Evolutionary conservation across 1,284 basidiomycete genomes (phyloP), one percentile per base, ranked within the genome.

Genomic region (Cystobasidium slooffiae): DNA sequence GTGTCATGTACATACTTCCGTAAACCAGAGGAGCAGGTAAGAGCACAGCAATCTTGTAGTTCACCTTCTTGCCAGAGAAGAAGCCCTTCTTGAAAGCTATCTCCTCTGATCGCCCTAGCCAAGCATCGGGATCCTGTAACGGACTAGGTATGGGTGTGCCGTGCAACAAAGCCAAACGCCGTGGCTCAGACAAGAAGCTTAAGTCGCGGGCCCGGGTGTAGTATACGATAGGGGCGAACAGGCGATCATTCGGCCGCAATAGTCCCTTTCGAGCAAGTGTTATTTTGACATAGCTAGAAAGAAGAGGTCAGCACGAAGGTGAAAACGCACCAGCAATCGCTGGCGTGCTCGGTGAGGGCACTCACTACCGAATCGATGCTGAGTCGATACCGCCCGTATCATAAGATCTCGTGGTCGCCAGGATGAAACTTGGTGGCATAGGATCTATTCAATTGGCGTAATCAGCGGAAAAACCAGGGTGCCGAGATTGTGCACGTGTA

Each of bases 181-280:
- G 43, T 24, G 39, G 18, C 10, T 41, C 22, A 9, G 59, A 51
- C 3, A 69, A 31, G 43, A 64, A 61, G 16, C 55, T 20, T 0
- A 72, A 53, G 41, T 68, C 46, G 22, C 31, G 47, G 10, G 68
- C 58, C 20, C 70, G 75, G 2, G 59, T 66, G 55, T 75, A 55
- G 43, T 66, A 74, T 39, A 74, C 73, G 14, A 76, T 58, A 4
- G 75, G 75, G 3, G 72, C 72, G 20, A 76, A 72, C 1, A 76
- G 62, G 1, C 75, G 75, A n/a, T 76, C 75, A 43, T 76, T 76
- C 7, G 72, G 73, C n/a, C 75, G 5, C 20, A 76, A 44, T 0
- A 76, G 53, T 14, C 75, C 75, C 44, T 68, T 65, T 16, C 73
- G 58, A 12, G 67, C 73, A 18, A 76, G 56, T 16, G 75, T 76